phyloP scores from a whole-genome alignment of 768 basidiomycete genomes.

The Boletus pseudopeckii region DNA sequence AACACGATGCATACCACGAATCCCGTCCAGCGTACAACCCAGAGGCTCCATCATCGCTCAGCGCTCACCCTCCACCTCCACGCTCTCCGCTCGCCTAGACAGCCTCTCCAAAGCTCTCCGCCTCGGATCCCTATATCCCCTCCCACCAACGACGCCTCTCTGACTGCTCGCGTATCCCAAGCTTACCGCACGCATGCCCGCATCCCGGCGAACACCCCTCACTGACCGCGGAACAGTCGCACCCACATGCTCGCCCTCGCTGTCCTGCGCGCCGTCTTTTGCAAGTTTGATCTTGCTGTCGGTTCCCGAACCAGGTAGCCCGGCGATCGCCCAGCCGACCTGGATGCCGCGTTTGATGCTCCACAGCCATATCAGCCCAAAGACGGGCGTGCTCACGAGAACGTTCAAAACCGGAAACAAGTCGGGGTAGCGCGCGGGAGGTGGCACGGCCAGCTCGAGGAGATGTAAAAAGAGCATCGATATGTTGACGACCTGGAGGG shows the following conservation, averaged over 20 bases:
- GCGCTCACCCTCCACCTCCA: conserved; percentile 14
- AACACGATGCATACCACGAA: not conserved
- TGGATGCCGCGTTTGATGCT: conserved; percentile 79
- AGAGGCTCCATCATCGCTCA: conserved; percentile 1
- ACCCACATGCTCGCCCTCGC: conserved; percentile 4
- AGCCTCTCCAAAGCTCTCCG: conserved; percentile 22
- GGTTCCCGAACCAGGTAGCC: conserved; percentile 36
- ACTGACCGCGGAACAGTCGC: not conserved
- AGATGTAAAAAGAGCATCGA: conserved; percentile 56
- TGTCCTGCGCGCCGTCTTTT: not conserved
- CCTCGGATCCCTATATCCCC: conserved; percentile 18
- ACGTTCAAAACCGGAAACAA: conserved; percentile 84
- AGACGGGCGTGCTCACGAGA: conserved; percentile 74
- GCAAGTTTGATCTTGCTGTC: not conserved
- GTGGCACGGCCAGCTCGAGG: conserved; percentile 55
- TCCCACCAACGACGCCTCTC: not conserved
- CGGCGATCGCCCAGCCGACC: conserved; percentile 75
- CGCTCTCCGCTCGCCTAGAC: conserved; percentile 17
- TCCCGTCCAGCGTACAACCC: not conserved
- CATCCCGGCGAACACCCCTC: conserved; percentile 11
- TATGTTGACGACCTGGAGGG: conserved; percentile 49
- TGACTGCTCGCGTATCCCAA: conserved; percentile 25
- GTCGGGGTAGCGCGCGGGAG: conserved; percentile 81
- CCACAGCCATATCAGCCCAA: conserved; percentile 85
- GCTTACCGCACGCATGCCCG: conserved; percentile 26